phyloP scores from a whole-genome alignment of 805 yeast genomes.

The Saccharomycopsis sp. region DNA sequence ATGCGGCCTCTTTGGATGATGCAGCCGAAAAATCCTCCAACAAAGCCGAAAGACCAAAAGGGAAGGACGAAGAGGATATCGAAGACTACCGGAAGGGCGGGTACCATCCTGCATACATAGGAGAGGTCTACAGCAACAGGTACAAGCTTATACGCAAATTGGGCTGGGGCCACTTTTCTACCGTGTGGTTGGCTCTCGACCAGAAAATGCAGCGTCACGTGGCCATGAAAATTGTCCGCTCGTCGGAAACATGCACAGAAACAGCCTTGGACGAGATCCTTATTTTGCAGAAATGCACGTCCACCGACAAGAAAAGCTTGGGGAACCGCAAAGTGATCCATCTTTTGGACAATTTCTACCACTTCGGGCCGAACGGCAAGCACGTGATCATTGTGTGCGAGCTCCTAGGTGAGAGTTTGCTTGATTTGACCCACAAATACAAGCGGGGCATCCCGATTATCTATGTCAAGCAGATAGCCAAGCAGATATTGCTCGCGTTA shows the following conservation, averaged over 20 bases:
- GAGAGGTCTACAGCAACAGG: slow-evolving; percentile 41
- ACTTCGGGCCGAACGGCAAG: slow-evolving; percentile 54
- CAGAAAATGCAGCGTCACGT: slow-evolving; percentile 37
- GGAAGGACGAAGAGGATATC: slow-evolving; percentile 39
- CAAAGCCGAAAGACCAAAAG: slow-evolving; percentile 5
- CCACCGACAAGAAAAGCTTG: slow-evolving; percentile 31
- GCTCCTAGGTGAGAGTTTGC: slow-evolving; percentile 53
- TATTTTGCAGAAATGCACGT: slow-evolving; percentile 35
- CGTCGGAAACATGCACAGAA: slow-evolving; percentile 45
- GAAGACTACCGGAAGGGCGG: slow-evolving; percentile 55
- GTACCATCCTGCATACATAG: slow-evolving; percentile 54
- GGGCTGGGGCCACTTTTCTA: slow-evolving; percentile 70
- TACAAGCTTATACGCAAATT: slow-evolving; percentile 48
- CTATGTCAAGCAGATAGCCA: slow-evolving; percentile 48
- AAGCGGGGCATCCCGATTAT: slow-evolving; percentile 45
- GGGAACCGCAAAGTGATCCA: slow-evolving; percentile 49
- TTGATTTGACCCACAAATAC: slow-evolving; percentile 44
- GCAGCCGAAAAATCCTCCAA: slow-evolving; percentile 3
- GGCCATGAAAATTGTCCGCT: slow-evolving; percentile 56
- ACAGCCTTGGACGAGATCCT: slow-evolving; percentile 62
- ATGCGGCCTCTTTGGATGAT: slow-evolving; percentile 3
- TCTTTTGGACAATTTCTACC: slow-evolving; percentile 48
- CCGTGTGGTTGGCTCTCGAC: slow-evolving; percentile 60
- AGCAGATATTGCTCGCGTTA: slow-evolving; percentile 47
- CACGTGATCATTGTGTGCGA: slow-evolving; percentile 65